Evolutionary conservation across 257 asterid genomes (phyloP).

Genomic region (Orobanche coerulescens): DNA sequence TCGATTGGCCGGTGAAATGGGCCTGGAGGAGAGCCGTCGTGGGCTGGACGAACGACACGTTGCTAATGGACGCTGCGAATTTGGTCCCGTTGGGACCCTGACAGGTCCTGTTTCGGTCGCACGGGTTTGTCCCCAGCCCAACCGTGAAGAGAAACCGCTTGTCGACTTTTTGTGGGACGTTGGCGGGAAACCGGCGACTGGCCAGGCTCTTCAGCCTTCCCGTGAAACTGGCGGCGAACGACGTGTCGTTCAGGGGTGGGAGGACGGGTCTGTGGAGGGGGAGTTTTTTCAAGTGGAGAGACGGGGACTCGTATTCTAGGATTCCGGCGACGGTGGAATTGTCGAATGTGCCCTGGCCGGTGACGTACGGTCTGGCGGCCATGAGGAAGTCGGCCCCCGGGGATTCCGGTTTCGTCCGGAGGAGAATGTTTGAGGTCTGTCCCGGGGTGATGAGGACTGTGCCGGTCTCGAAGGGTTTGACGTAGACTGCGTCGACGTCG

Average conservation of each 20-base stretch:
- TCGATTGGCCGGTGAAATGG: conserved; percentile 26
- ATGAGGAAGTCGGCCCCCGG: conserved; percentile 29
- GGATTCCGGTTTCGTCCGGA: conserved; percentile 23
- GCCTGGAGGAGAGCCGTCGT: conserved; percentile 31
- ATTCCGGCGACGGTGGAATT: conserved; percentile 33
- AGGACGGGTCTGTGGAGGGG: conserved; percentile 29
- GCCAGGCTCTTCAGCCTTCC: conserved; percentile 25
- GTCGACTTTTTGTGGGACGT: conserved; percentile 24
- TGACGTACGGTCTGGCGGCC: conserved; percentile 32
- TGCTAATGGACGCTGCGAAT: conserved; percentile 31
- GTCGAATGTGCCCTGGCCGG: conserved; percentile 38
- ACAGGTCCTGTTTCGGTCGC: conserved; percentile 25
- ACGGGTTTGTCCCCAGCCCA: conserved; percentile 32
- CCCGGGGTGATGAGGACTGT: conserved; percentile 33
- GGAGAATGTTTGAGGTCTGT: conserved; percentile 39
- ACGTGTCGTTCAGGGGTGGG: conserved; percentile 31
- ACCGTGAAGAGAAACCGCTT: conserved; percentile 29
- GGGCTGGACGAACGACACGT: conserved; percentile 28
- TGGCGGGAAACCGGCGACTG: conserved; percentile 24
- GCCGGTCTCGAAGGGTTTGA: conserved; percentile 34
- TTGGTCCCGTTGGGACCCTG: conserved; percentile 35
- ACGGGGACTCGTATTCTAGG: conserved; percentile 26
- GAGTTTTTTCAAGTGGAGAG: conserved; percentile 12
- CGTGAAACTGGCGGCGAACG: conserved; percentile 21
- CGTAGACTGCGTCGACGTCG: conserved; percentile 39